These are phyloP conservation scores for Tetrapisispora arboricola DNA, from an alignment of 805 yeast genomes.

Conservation along the genomic window DNA sequence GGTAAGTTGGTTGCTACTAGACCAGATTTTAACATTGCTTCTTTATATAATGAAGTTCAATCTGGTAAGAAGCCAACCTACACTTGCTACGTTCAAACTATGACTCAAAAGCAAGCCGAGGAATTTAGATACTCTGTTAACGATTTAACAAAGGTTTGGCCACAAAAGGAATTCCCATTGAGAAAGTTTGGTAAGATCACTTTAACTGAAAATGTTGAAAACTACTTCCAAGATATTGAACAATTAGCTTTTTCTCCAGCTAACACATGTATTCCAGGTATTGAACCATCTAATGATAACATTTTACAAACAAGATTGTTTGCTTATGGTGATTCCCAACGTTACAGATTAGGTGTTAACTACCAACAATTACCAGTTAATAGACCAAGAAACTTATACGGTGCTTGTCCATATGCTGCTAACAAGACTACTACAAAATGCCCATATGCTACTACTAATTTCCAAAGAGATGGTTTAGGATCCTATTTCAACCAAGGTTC, in stretches of 20 bases:
- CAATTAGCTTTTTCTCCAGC: conserved; percentile 62
- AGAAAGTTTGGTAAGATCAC: conserved; percentile 60
- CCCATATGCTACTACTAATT: conserved; percentile 32
- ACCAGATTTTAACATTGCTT: conserved; percentile 40
- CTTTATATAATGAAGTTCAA: conserved; percentile 37
- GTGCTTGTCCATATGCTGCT: conserved; percentile 3
- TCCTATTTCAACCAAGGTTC: conserved; percentile 38
- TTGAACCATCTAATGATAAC: conserved; percentile 70
- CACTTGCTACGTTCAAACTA: conserved; percentile 47
- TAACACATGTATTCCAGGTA: conserved; percentile 57
- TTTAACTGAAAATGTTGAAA: conserved; percentile 45
- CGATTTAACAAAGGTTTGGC: conserved; percentile 86
- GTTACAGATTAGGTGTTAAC: conserved; percentile 64
- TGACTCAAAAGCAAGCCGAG: conserved; percentile 72
- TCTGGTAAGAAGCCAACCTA: conserved; percentile 42
- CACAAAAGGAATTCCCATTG: conserved; percentile 73
- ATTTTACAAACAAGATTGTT: conserved; percentile 68
- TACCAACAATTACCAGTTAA: conserved; percentile 60
- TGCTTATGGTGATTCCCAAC: conserved; percentile 68
- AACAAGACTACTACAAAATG: conserved; percentile 6
- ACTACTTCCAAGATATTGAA: conserved; percentile 41
- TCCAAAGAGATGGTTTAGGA: conserved; percentile 56
- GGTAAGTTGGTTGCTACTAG: conserved; percentile 35
- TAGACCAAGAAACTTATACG: conserved; percentile 23
- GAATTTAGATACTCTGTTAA: conserved; percentile 68